phyloP scores from a whole-genome alignment of 257 asterid genomes.

The Gynochthodes officinalis region DNA sequence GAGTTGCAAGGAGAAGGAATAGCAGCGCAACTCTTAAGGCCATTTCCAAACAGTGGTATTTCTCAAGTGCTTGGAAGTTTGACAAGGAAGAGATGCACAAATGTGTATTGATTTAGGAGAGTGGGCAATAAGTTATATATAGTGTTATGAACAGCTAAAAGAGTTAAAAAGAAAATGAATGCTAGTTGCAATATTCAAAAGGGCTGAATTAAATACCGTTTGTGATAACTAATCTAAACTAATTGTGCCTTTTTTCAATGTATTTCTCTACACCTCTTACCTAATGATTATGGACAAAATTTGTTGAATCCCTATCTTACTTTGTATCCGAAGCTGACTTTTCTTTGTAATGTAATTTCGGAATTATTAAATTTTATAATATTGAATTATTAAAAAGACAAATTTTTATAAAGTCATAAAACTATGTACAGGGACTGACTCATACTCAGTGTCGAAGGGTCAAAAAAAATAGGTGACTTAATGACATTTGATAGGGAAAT shows the following conservation, averaged over 20 bases:
- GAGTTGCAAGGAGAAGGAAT: constrained; percentile 38
- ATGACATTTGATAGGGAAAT: too few species aligned
- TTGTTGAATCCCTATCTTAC: neutral
- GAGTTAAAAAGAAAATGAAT: neutral
- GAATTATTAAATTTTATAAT: too few species aligned
- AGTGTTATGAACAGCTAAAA: neutral
- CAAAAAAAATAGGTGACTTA: too few species aligned
- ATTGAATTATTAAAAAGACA: too few species aligned
- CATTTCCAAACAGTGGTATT: constrained; percentile 21
- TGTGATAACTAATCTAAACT: neutral
- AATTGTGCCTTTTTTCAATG: neutral
- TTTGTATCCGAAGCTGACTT: too few species aligned
- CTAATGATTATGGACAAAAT: constrained; percentile 13
- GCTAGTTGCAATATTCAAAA: neutral
- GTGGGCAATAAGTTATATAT: constrained; percentile 1
- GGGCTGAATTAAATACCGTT: neutral
- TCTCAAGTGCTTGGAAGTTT: neutral
- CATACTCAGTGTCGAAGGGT: too few species aligned
- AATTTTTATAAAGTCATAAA: too few species aligned
- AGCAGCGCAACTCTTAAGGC: constrained; percentile 23
- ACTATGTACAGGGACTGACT: too few species aligned
- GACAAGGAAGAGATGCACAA: neutral
- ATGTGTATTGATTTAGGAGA: neutral
- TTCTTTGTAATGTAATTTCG: too few species aligned
- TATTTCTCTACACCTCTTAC: constrained; percentile 7